Percentiles rank a stretch among this genome's conserved stretches.
These are phyloP conservation scores for Russula sp. DNA, from an alignment of 768 basidiomycete species.

Conservation along the genomic window DNA sequence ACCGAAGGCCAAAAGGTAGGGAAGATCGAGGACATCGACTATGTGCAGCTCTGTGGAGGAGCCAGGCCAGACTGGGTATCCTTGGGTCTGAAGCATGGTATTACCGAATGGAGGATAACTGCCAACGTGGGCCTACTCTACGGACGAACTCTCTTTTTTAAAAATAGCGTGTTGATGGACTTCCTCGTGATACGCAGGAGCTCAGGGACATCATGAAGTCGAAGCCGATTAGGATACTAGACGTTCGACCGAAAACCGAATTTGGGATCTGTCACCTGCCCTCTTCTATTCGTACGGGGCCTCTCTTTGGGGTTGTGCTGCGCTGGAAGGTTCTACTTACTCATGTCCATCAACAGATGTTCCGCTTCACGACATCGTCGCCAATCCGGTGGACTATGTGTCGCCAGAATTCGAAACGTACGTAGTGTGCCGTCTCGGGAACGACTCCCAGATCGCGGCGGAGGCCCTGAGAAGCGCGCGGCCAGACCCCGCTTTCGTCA, in stretches of 20 bases:
- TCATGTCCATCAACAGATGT: constrained; percentile 49
- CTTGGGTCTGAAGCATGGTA: constrained; percentile 39
- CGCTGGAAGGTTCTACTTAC: constrained; percentile 4
- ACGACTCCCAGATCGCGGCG: constrained; percentile 89
- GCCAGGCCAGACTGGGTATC: constrained; percentile 58
- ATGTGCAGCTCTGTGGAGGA: constrained; percentile 84
- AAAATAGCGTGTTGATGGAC: background rate
- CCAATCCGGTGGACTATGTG: constrained; percentile 42
- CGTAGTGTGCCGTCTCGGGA: constrained; percentile 82
- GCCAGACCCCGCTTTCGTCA: constrained; percentile 27
- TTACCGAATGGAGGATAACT: constrained; percentile 25
- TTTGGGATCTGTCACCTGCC: constrained; percentile 84
- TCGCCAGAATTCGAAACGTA: constrained; percentile 31
- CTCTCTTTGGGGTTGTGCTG: background rate
- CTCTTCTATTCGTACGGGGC: constrained; percentile 57
- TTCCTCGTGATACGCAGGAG: constrained; percentile 6
- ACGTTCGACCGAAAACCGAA: constrained; percentile 74
- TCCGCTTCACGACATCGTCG: constrained; percentile 59
- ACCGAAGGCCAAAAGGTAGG: constrained; percentile 38
- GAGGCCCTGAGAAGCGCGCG: constrained; percentile 45
- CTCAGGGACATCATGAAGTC: constrained; percentile 45
- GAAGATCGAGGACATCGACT: constrained; percentile 57
- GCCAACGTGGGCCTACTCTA: constrained; percentile 30
- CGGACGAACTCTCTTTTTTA: background rate
- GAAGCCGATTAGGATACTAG: constrained; percentile 47